These are phyloP conservation scores for Pichia paraexigua DNA, from an alignment of 805 yeast species.

Conservation along the genomic window DNA sequence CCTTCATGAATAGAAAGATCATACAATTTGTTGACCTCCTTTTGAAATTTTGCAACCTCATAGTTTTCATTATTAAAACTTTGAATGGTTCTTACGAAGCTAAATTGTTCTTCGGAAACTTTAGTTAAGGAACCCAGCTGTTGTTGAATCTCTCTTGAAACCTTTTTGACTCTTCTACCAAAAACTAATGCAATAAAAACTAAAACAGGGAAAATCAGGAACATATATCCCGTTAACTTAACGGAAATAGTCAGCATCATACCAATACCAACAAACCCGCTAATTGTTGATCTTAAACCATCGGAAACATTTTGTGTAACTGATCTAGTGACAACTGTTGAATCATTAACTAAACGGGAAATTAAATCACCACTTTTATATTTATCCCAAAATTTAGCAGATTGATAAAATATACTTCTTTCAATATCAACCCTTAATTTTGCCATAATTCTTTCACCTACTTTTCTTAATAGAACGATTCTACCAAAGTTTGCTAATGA, in stretches of 20 bases:
- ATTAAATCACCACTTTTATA: conserved; percentile 90
- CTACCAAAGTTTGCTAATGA: conserved; percentile 77
- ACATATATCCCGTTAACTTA: conserved; percentile 75
- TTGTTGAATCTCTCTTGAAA: conserved; percentile 72
- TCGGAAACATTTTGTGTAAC: conserved; percentile 86
- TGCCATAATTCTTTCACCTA: conserved; percentile 85
- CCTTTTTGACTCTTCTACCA: conserved; percentile 67
- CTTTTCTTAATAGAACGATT: conserved; percentile 61
- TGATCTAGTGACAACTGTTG: conserved; percentile 78
- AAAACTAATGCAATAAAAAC: conserved; percentile 72
- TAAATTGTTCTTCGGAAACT: conserved; percentile 85
- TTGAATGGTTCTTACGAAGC: conserved; percentile 81
- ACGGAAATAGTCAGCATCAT: conserved; percentile 89
- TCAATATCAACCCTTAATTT: conserved; percentile 71
- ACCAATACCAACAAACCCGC: conserved; percentile 78
- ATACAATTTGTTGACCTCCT: conserved; percentile 58
- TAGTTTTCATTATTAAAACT: conserved; percentile 77
- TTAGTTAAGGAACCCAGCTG: conserved; percentile 81
- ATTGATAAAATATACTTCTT: conserved; percentile 72
- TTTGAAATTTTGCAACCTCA: conserved; percentile 69
- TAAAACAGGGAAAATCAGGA: conserved; percentile 75
- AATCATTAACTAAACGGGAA: conserved; percentile 80
- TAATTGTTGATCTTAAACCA: conserved; percentile 77
- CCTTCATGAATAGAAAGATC: conserved; percentile 76
- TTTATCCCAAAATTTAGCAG: conserved; percentile 80